Percentiles rank a stretch among this genome's conserved stretches.
Evolutionary conservation across 805 yeast species (phyloP).

Genomic region (Clavispora asparagi): DNA sequence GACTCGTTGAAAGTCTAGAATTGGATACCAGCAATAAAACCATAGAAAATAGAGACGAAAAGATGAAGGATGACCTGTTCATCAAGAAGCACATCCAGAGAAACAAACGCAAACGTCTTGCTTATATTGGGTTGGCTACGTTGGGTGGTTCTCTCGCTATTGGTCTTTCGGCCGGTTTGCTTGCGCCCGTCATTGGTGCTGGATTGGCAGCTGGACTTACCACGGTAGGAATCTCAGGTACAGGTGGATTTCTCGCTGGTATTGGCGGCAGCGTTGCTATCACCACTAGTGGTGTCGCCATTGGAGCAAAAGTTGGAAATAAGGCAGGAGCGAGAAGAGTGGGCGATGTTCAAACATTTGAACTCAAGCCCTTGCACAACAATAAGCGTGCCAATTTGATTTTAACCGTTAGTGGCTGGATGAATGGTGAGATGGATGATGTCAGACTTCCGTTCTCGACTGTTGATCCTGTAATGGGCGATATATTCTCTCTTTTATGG

Average conservation of each 20-base stretch:
- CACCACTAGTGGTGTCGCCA: conserved; percentile 83
- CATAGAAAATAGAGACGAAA: conserved; percentile 62
- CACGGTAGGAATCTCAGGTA: conserved; percentile 92
- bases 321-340: conserved; percentile 80
- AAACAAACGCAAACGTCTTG: conserved; percentile 61
- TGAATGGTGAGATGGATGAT: conserved; percentile 92
- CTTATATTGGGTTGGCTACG: conserved; percentile 91
- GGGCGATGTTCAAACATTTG: conserved; percentile 92
- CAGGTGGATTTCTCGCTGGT: conserved; percentile 88
- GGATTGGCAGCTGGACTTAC: conserved; percentile 97
- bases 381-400: conserved; percentile 83
- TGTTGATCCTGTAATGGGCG: conserved; percentile 97
- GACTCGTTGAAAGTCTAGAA: conserved; percentile 87
- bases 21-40: conserved; percentile 52
- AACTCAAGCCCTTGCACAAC: conserved; percentile 87
- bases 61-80: conserved; percentile 72
- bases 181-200: conserved; percentile 98
- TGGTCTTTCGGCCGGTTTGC: conserved; percentile 89
- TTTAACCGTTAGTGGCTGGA: conserved; percentile 95
- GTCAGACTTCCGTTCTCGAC: conserved; percentile 94
- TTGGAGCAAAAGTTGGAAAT: conserved; percentile 87
- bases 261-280: conserved; percentile 95
- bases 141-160: conserved; percentile 92
- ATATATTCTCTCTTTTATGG: conserved; percentile 86
- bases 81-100: conserved; percentile 67